Evolutionary conservation across 2,329 filamentous ascomycete genomes (phyloP).

Genomic region (Aspergillus sp.): DNA sequence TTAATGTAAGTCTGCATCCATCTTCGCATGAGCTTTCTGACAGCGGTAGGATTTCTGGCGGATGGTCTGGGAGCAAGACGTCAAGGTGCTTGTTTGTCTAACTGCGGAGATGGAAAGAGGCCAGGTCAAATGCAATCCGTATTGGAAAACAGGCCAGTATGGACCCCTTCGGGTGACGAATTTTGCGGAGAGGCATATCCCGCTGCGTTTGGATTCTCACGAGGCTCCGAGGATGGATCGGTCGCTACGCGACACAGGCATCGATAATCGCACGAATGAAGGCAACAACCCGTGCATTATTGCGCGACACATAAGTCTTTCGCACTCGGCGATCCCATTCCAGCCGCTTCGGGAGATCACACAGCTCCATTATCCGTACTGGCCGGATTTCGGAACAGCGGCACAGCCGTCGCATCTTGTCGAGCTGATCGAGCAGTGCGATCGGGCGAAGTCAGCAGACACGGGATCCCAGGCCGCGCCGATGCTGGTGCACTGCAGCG

Average conservation of each 20-base stretch:
- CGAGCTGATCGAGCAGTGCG: conserved; percentile 80
- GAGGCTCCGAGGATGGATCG: conserved; percentile 38
- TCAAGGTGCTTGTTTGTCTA: conserved; percentile 90
- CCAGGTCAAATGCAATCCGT: conserved; percentile 88
- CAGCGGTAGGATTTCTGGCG: conserved; percentile 82
- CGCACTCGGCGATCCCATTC: conserved; percentile 68
- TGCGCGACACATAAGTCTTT: conserved; percentile 77
- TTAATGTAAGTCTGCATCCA: conserved; percentile 55
- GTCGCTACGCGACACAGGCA: conserved; percentile 2
- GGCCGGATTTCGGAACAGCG: conserved; percentile 93
- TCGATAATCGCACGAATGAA: conserved; percentile 14
- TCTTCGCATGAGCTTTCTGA: conserved; percentile 2
- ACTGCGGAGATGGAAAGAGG: conserved; percentile 91
- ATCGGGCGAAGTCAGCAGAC: conserved; percentile 48
- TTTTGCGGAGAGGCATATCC: conserved; percentile 72
- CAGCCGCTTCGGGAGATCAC: conserved; percentile 83
- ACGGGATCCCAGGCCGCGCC: conserved; percentile 39
- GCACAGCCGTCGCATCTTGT: conserved; percentile 81
- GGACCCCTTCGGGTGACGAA: conserved; percentile 65
- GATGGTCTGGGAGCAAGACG: conserved; percentile 92
- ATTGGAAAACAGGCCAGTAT: conserved; percentile 75
- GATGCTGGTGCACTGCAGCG: conserved; percentile 88
- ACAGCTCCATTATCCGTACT: conserved; percentile 88
- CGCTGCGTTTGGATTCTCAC: conserved; percentile 60
- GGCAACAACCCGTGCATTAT: conserved; percentile 57